Percentiles rank a stretch among this genome's conserved stretches.
phyloP scores from a whole-genome alignment of 805 yeast species.

The Jamesozyma jinghongensis region DNA sequence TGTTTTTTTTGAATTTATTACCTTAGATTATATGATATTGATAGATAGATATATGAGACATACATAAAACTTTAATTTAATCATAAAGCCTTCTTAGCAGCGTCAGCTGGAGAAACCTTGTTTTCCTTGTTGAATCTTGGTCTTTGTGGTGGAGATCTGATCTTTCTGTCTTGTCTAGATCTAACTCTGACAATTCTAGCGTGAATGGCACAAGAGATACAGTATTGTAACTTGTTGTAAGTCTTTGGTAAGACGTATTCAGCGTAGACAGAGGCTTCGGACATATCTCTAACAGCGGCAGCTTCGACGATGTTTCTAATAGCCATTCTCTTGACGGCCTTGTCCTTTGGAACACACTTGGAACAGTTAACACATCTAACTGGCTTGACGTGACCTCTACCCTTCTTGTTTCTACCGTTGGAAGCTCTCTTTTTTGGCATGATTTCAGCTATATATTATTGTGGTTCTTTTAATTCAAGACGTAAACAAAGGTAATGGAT shows the following conservation, averaged over 20 bases:
- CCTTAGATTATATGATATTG: background rate
- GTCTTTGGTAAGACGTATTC: conserved; percentile 99
- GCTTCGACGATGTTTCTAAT: conserved; percentile 99
- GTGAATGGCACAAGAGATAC: conserved; percentile 99
- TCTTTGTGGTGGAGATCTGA: conserved; percentile 98
- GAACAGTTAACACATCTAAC: conserved; percentile 99
- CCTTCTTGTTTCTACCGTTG: conserved; percentile 99
- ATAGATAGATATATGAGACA: background rate
- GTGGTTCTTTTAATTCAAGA: too few species aligned
- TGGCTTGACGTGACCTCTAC: conserved; percentile 99
- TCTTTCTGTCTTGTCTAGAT: conserved; percentile 96
- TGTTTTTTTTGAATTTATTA: background rate
- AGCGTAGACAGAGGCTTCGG: conserved; percentile 98
- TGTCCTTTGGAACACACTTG: conserved; percentile 99
- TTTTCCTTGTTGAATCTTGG: conserved; percentile 95
- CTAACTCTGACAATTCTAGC: conserved; percentile 99
- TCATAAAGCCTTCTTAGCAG: conserved; percentile 86
- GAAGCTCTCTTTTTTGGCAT: conserved; percentile 99
- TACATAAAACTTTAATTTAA: background rate
- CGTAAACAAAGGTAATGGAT: too few species aligned
- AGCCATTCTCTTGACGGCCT: conserved; percentile 99
- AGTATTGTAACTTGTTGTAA: conserved; percentile 99
- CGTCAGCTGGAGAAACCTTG: conserved; percentile 93
- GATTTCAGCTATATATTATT: too few species aligned
- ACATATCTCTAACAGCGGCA: conserved; percentile 98